Conservation (phyloP, 2,329 filamentous ascomycete genomes). For the Neopestalotiopsis rosae region DNA sequence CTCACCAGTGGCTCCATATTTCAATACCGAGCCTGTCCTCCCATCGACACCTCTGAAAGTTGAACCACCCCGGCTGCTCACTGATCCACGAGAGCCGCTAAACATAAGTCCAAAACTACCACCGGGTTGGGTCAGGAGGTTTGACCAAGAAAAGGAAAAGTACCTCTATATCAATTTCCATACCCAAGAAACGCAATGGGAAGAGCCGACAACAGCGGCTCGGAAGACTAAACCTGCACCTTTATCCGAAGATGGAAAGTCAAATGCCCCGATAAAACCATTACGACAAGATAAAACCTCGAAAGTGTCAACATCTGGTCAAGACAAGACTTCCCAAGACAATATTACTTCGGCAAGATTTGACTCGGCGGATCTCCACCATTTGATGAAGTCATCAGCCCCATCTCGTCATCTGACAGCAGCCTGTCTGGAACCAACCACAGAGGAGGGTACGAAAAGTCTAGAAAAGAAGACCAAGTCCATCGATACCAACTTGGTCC, state of each 20-base stretch:
- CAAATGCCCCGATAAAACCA: background rate
- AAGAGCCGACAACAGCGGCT: background rate
- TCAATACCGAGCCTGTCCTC: background rate
- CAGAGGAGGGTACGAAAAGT: background rate
- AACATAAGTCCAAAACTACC: slow-evolving; percentile 1
- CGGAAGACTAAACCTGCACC: background rate
- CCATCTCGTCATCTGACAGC: background rate
- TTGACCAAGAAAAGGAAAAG: background rate
- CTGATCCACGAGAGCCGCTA: background rate
- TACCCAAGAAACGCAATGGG: background rate
- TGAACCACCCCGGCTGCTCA: background rate
- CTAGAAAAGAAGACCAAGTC: background rate
- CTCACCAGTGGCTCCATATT: background rate
- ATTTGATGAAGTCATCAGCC: background rate
- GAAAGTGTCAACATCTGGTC: background rate
- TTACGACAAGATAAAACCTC: background rate
- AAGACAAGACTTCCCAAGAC: background rate
- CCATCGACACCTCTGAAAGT: background rate
- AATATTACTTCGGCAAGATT: background rate
- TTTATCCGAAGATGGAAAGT: background rate
- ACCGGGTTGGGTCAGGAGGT: background rate
- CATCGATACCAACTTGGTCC: slow-evolving; percentile 26
- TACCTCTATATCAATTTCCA: slow-evolving; percentile 8
- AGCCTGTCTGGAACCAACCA: background rate
- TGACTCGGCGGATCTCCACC: background rate